phyloP scores from a whole-genome alignment of 2,329 filamentous ascomycete genomes.

The Aspergillus novofumigatus region DNA sequence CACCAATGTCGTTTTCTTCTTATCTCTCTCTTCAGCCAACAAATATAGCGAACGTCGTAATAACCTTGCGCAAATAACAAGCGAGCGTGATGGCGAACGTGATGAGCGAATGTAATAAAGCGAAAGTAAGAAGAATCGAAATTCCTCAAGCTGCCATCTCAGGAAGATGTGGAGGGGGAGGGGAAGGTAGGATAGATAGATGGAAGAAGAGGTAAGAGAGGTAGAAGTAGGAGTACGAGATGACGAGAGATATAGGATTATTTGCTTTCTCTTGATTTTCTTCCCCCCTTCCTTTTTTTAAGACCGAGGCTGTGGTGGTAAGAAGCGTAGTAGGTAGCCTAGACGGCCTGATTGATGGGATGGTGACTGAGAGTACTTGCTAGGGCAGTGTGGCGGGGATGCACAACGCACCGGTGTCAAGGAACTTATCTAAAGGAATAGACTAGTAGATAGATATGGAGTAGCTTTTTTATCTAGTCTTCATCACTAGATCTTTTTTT shows the following conservation, averaged over 20 bases:
- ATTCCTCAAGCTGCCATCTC: conserved; percentile 30
- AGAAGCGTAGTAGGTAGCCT: conserved; percentile 1
- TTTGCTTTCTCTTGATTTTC: conserved; percentile 3
- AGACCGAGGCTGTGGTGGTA: conserved; percentile 11
- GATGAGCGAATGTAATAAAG: conserved; percentile 28
- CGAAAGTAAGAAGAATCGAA: conserved; percentile 9
- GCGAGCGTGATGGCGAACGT: conserved; percentile 37
- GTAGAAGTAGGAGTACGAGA: conserved; percentile 10
- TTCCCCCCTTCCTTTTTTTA: conserved; percentile 10
- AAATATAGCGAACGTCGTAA: conserved; percentile 38
- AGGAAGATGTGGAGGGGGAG: conserved; percentile 9
- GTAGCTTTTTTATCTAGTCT: background rate
- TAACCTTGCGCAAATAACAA: conserved; percentile 31
- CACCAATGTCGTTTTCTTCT: conserved; percentile 4
- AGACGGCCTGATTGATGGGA: conserved; percentile 11
- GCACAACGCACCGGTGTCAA: background rate
- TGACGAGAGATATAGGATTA: conserved; percentile 18
- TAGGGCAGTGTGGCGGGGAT: background rate
- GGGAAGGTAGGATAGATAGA: conserved; percentile 8
- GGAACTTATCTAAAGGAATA: background rate
- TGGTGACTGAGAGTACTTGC: background rate
- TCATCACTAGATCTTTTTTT: background rate
- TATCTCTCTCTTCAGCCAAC: conserved; percentile 15
- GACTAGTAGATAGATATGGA: background rate
- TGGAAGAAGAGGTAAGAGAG: conserved; percentile 10